Conservation (phyloP, 768 basidiomycete genomes). For the Mycena epipterygia region DNA sequence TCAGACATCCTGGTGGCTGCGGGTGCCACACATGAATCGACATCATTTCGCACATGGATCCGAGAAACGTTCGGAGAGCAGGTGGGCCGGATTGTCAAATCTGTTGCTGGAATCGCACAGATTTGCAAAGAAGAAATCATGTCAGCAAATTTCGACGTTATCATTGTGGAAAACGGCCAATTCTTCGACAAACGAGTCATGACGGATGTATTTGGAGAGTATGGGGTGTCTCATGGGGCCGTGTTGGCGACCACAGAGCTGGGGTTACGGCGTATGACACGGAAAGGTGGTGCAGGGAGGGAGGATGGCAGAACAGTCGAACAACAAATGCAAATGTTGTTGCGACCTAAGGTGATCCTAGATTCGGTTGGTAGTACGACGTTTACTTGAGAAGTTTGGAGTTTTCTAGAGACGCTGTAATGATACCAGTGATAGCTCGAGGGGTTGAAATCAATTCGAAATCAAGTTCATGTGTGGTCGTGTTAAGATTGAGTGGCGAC, state of each 20-base stretch:
- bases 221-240: slow-evolving; percentile 61
- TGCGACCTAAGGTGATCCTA: slow-evolving; percentile 82
- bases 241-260: slow-evolving; percentile 81
- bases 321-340: slow-evolving; percentile 70
- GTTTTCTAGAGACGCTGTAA: too few relatives aligned
- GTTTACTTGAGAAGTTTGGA: not conserved
- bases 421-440: not conserved
- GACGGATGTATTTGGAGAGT: slow-evolving; percentile 75
- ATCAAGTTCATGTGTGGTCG: not conserved
- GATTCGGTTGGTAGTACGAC: slow-evolving; percentile 67
- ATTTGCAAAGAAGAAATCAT: slow-evolving; percentile 82
- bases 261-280: slow-evolving; percentile 75
- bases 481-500: not conserved
- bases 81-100: slow-evolving; percentile 74
- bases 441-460: too few relatives aligned
- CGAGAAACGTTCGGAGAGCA: slow-evolving; percentile 69
- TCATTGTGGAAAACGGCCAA: slow-evolving; percentile 69
- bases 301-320: slow-evolving; percentile 65
- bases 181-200: slow-evolving; percentile 65
- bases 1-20: slow-evolving; percentile 76
- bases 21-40: slow-evolving; percentile 58
- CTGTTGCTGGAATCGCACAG: slow-evolving; percentile 72
- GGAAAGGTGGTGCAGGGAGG: slow-evolving; percentile 48
- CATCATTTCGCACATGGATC: slow-evolving; percentile 53
- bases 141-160: slow-evolving; percentile 81